These are phyloP conservation scores for Cladosporium sp. DNA, from an alignment of 2,329 filamentous ascomycete genomes.

Conservation along the genomic window DNA sequence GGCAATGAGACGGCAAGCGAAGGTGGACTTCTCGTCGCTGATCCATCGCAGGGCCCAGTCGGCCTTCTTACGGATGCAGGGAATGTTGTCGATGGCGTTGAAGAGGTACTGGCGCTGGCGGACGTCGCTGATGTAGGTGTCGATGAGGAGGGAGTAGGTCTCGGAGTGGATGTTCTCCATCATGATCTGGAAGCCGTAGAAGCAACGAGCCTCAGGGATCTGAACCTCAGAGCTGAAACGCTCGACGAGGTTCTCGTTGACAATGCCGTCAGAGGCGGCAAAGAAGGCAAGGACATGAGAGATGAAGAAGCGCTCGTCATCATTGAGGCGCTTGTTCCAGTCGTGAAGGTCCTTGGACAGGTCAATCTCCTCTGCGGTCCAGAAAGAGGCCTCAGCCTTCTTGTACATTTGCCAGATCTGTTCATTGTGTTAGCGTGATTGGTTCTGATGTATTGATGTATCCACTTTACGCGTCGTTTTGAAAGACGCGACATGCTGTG, in stretches of 20 bases:
- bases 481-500: constrained; percentile 50
- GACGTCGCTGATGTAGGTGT: constrained; percentile 98
- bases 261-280: constrained; percentile 95
- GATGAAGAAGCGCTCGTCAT: constrained; percentile 97
- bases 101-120: constrained; percentile 92
- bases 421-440: constrained; percentile 23
- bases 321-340: constrained; percentile 96
- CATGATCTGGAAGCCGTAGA: constrained; percentile 99
- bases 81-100: constrained; percentile 98
- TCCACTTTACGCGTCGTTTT: constrained; percentile 32
- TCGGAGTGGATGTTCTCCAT: constrained; percentile 99
- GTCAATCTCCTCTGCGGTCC: constrained; percentile 99
- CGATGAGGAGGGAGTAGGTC: constrained; percentile 97
- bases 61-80: constrained; percentile 96
- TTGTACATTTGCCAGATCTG: constrained; percentile 99
- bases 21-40: constrained; percentile 84
- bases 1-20: constrained; percentile 89
- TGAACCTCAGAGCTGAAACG: constrained; percentile 97
- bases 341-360: constrained; percentile 98
- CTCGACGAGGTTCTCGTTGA: constrained; percentile 99
- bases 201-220: constrained; percentile 96
- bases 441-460: background rate
- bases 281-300: constrained; percentile 99
- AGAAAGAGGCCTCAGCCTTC: constrained; percentile 99
- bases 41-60: constrained; percentile 98